Evolutionary conservation across 2,329 filamentous ascomycete species (phyloP), one percentile per base, ranked within the genome.

Genomic region (Aspergillus pseudonomiae): DNA sequence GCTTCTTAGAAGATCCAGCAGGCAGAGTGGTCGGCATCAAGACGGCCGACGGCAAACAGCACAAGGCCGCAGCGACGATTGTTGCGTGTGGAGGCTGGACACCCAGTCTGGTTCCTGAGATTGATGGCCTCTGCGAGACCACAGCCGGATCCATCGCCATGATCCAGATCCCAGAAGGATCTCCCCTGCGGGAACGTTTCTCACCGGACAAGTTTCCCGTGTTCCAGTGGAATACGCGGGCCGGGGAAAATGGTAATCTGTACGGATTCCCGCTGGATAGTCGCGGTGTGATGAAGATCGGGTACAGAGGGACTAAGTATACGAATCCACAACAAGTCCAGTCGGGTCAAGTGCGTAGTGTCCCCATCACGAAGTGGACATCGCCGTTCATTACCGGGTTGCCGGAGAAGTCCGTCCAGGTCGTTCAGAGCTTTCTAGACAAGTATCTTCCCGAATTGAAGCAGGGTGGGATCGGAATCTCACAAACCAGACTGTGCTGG

Each of bases 231-330:
- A 78, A 74, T 54, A 69, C 72, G 55, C 74, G 74, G 54, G 72
- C 77, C 7, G 74, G 77, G 19, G 68, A 72, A 5, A 69, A 75
- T 9, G 81, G 80, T 0, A 82, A 81, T 1, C 72, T 85, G 0
- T 84, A 85, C 65, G 83, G 83, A 19, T 84, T 86, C 53, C 78
- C 84, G 0, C 69, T 78, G 0, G 78, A 80, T 26, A 73, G 79
- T 10, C 65, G 80, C 3, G 80, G 83, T 0, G 68, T 78, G n/a
- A 67, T 85, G 57, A 84, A 85, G 67, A 78, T 84, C 62, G 84
- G 81, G 1, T 87, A 81, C 63, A 78, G 84, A 1, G 82, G 81
- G 1, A 83, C 77, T 0, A 86, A 86, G 69, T 84, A 78, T 67
- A 83, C 82, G 2, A 83, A 85, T 63, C 80, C 79, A 0, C 63